phyloP scores from a whole-genome alignment of 2,329 filamentous ascomycete genomes.

The Cladosporium austrohemisphaericum region DNA sequence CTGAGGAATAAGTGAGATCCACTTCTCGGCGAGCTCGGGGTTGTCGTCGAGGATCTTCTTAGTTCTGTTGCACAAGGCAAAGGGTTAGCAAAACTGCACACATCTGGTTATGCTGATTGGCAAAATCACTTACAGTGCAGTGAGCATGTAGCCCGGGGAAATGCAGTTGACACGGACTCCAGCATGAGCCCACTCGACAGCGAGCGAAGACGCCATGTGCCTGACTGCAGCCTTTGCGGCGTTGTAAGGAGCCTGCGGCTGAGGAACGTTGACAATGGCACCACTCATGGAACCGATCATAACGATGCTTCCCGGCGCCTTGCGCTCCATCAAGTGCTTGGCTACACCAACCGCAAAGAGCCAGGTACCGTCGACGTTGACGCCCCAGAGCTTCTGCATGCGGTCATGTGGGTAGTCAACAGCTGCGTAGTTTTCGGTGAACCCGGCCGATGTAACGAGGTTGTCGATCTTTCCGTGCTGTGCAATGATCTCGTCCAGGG shows the following conservation, averaged over 20 bases:
- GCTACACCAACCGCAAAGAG: conserved; percentile 81
- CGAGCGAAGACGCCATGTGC: conserved; percentile 80
- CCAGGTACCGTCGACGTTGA: conserved; percentile 92
- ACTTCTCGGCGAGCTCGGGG: conserved; percentile 81
- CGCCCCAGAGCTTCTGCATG: conserved; percentile 88
- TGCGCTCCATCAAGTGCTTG: conserved; percentile 80
- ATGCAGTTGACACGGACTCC: conserved; percentile 94
- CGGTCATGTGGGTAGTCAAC: conserved; percentile 86
- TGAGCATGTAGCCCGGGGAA: conserved; percentile 94
- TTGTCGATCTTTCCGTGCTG: conserved; percentile 80
- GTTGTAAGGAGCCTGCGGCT: conserved; percentile 91
- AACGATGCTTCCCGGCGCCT: conserved; percentile 78
- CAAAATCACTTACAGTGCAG: conserved; percentile 69
- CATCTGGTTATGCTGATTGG: neutral
- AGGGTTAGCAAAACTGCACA: too few relatives aligned
- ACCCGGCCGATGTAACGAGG: conserved; percentile 92
- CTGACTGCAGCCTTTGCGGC: conserved; percentile 87
- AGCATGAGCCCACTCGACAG: conserved; percentile 87
- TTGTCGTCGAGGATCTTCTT: conserved; percentile 93
- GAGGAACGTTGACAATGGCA: conserved; percentile 88
- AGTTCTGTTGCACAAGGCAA: conserved; percentile 57
- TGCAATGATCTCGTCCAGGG: conserved; percentile 64
- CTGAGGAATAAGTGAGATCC: conserved; percentile 87
- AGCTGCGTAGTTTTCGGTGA: conserved; percentile 93
- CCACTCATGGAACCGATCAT: conserved; percentile 96